Evolutionary conservation across 257 asterid species (phyloP), one percentile per base, ranked within the genome.

Genomic region (Gynochthodes officinalis): DNA sequence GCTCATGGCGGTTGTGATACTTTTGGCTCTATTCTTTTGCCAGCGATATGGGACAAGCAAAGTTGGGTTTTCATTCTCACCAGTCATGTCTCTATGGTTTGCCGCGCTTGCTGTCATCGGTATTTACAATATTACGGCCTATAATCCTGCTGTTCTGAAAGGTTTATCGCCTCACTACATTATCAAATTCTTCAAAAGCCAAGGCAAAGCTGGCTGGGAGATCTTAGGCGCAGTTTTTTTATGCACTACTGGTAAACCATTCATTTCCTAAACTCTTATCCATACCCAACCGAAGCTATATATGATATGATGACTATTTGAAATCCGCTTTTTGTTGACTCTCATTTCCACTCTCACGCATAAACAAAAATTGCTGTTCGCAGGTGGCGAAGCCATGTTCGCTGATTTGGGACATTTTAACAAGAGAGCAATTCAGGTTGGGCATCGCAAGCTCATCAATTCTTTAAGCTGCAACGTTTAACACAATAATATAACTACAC

Each of bases 331-430:
- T n/a, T n/a, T 52, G 57, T 16, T 52, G 13, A 3, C 14, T 52
- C 4, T 3, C 23, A 13, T 52, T 52, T 21, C 57, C 18, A 13
- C 57, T 50, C 57, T 50, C 57, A 13, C 57, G n/a, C n/a, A n/a
- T n/a, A n/a, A n/a, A n/a, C n/a, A n/a, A n/a, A n/a, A n/a, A n/a
- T 27, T 10, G 28, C n/a, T 21, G 30, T 7, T 19, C 50, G 14
- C 53, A 63, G 81, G 81, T 0, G 82, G 65, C 63, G 82, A 79
- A 53, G 82, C 82, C 33, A 79, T 79, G 82, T 79, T 79, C 55
- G 79, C 82, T n/a, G 82, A 74, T 75, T 52, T 79, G 37, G 82
- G 82, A 25, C 79, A 79, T 50, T 79, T 79, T 46, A 79, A 70
- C 70, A 79, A 74, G 69, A 70, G 76, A 54, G 46, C 82, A 0